Evolutionary conservation across 352 stramenopile species (phyloP).

Genomic region (Phytophthora agathidicida): DNA sequence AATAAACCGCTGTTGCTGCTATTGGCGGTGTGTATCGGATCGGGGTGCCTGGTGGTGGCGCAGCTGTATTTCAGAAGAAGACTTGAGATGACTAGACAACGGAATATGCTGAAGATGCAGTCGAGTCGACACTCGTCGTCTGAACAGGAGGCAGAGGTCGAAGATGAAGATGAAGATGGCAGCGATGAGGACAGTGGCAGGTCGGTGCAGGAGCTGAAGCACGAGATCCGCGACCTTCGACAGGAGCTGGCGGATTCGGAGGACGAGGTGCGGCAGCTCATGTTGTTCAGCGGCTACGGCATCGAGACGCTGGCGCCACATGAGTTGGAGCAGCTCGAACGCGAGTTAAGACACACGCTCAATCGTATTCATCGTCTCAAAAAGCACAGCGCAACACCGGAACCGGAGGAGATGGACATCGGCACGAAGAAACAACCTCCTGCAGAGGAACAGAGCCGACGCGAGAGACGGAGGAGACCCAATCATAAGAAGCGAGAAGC

Average conservation of each 20-base stretch:
- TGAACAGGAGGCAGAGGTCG: constrained; percentile 1
- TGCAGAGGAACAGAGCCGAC: constrained; percentile 16
- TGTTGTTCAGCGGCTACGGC: constrained; percentile 80
- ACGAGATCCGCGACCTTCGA: constrained; percentile 69
- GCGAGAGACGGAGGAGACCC: constrained; percentile 17
- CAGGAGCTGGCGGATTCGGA: constrained; percentile 83
- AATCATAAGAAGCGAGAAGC: constrained; percentile 26
- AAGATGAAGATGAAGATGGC: neutral
- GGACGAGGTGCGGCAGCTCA: constrained; percentile 70
- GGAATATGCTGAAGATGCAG: constrained; percentile 13
- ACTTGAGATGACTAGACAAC: constrained; percentile 11
- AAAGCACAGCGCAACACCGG: constrained; percentile 22
- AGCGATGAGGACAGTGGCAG: constrained; percentile 7
- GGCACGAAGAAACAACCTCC: neutral
- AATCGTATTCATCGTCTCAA: constrained; percentile 56
- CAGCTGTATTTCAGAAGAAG: constrained; percentile 35
- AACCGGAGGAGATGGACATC: constrained; percentile 1
- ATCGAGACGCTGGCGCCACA: constrained; percentile 54
- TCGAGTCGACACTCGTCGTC: constrained; percentile 15
- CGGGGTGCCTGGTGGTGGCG: constrained; percentile 49
- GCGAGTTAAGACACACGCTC: constrained; percentile 61
- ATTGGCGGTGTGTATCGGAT: constrained; percentile 55
- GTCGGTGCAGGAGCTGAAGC: constrained; percentile 40
- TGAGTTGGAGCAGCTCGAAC: constrained; percentile 62
- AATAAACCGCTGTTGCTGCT: constrained; percentile 61